Conservation (phyloP, 2,329 filamentous ascomycete genomes). For the Fusarium graminum region DNA sequence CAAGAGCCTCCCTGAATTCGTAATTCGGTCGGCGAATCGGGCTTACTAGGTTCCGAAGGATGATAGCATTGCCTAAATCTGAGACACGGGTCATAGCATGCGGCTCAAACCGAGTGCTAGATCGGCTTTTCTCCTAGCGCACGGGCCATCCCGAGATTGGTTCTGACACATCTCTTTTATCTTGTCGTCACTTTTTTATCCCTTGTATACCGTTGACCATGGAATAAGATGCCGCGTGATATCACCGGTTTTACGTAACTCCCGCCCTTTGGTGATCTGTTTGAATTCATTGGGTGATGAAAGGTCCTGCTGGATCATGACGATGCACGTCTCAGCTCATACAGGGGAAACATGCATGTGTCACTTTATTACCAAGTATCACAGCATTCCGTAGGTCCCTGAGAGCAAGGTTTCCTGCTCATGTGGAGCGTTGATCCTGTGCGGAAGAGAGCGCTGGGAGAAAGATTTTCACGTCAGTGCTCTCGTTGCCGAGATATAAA, state of each 20-base stretch:
- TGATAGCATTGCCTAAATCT: neutral
- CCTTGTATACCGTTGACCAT: rapidly evolving
- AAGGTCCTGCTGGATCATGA: neutral
- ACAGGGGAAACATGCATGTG: neutral
- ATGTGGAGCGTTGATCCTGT: neutral
- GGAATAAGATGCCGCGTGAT: neutral
- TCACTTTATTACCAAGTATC: neutral
- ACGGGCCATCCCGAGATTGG: neutral
- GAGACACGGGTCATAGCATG: constrained; percentile 26
- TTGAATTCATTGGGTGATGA: neutral
- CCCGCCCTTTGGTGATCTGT: neutral
- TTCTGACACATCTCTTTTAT: neutral
- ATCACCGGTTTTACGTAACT: constrained; percentile 14
- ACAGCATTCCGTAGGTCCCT: neutral
- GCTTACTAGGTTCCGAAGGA: neutral
- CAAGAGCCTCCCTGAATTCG: neutral
- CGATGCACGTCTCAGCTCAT: neutral
- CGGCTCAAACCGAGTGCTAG: constrained; percentile 4
- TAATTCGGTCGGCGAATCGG: neutral
- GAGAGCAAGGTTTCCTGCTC: neutral
- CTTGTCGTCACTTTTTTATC: neutral
- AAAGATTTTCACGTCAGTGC: constrained; percentile 2
- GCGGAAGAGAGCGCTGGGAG: rapidly evolving
- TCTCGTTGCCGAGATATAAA: too few species aligned
- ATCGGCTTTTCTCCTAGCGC: neutral